A percentile compares a stretch with the other conserved stretches of the same genome.
phyloP scores from a whole-genome alignment of 495 filamentous ascomycete genomes.

The Penicillium crystallinum region DNA sequence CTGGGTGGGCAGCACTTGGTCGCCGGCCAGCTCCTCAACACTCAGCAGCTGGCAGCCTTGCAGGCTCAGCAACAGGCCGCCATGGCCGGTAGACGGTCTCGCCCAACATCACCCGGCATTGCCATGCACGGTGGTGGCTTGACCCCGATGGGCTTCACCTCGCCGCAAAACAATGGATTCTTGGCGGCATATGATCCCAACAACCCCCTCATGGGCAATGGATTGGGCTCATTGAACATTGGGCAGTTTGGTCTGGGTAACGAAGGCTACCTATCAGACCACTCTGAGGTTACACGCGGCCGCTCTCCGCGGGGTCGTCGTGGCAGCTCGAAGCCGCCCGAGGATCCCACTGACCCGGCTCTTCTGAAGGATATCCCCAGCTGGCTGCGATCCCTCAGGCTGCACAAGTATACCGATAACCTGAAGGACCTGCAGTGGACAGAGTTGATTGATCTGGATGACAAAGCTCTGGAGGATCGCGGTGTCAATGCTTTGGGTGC shows the following conservation, averaged over 20 bases:
- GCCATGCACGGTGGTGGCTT: conserved; percentile 61
- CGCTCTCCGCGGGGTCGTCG: conserved; percentile 88
- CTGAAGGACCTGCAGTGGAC: conserved; percentile 95
- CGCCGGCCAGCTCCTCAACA: conserved; percentile 77
- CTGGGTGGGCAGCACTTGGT: conserved; percentile 66
- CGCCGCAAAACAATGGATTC: conserved; percentile 94
- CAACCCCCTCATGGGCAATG: conserved; percentile 69
- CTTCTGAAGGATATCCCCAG: conserved; percentile 92
- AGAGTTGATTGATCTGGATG: conserved; percentile 87
- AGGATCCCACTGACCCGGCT: conserved; percentile 89
- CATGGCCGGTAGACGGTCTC: conserved; percentile 76
- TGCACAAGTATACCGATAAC: conserved; percentile 99
- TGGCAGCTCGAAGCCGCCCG: conserved; percentile 94
- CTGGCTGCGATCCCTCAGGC: conserved; percentile 89
- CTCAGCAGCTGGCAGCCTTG: conserved; percentile 80
- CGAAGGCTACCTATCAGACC: conserved; percentile 93
- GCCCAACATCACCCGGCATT: conserved; percentile 87
- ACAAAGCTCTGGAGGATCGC: conserved; percentile 86
- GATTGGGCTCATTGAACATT: conserved; percentile 64
- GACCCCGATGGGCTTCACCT: conserved; percentile 70
- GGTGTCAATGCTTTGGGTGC: conserved; percentile 95
- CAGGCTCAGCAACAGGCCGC: conserved; percentile 79
- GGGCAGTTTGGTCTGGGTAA: conserved; percentile 67
- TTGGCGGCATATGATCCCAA: conserved; percentile 78
- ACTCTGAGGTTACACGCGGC: conserved; percentile 83